These are phyloP conservation scores for Cubamyces sp. DNA, from an alignment of 768 basidiomycete species.

Conservation along the genomic window DNA sequence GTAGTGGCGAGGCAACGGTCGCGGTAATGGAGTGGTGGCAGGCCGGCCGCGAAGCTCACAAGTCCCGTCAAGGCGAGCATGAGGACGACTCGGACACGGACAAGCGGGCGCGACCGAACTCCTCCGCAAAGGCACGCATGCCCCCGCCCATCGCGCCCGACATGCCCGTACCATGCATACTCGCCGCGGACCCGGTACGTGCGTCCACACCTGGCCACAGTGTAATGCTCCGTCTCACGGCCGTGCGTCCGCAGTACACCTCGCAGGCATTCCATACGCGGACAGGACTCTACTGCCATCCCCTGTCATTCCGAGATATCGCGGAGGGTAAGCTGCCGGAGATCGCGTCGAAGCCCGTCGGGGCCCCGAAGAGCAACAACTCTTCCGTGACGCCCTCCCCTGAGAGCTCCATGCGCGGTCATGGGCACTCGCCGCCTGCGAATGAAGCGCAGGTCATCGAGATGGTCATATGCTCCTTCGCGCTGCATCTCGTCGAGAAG, in stretches of 20 bases:
- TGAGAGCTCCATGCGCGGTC: constrained; percentile 11
- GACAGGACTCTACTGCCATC: constrained; percentile 56
- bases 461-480: constrained; percentile 75
- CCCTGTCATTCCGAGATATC: constrained; percentile 65
- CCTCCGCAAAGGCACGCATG: constrained; percentile 25
- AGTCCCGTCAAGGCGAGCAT: constrained; percentile 15
- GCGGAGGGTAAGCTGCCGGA: constrained; percentile 57
- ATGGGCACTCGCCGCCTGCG: neutral
- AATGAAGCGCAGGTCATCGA: constrained; percentile 42
- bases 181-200: constrained; percentile 59
- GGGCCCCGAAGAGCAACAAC: constrained; percentile 20
- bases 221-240: neutral
- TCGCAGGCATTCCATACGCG: constrained; percentile 58
- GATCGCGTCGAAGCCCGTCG: constrained; percentile 22
- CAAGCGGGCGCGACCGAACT: constrained; percentile 24
- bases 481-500: constrained; percentile 67
- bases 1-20: constrained; percentile 66
- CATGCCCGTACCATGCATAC: constrained; percentile 39
- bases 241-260: constrained; percentile 51
- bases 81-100: constrained; percentile 24
- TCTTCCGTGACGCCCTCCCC: constrained; percentile 9
- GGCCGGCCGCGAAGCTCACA: constrained; percentile 32
- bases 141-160: constrained; percentile 41
- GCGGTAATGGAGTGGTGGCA: constrained; percentile 67
- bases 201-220: neutral